A percentile compares a stretch with the other conserved stretches of the same genome.
Evolutionary conservation across 257 asterid genomes (phyloP).

Genomic region (Petrea volubilis): DNA sequence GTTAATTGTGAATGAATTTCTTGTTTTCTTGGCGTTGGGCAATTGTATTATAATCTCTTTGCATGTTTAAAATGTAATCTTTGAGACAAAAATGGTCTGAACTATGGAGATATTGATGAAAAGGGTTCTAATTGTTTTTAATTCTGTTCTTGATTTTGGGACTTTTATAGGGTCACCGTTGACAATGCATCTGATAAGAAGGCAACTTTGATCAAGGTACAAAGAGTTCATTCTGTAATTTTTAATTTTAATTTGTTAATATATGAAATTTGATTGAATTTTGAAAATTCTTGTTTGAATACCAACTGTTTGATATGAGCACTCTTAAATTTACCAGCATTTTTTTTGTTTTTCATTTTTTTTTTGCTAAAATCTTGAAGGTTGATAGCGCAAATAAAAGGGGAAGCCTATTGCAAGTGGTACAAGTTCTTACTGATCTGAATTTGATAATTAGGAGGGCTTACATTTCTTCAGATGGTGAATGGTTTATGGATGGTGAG

Average conservation of each 20-base stretch:
- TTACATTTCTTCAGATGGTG: constrained; percentile 94
- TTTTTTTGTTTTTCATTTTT: too few relatives aligned
- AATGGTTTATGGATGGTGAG: constrained; percentile 97
- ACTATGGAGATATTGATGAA: not conserved
- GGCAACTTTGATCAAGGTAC: constrained; percentile 45
- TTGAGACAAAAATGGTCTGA: not conserved
- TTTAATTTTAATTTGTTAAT: not conserved
- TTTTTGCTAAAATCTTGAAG: constrained; percentile 40
- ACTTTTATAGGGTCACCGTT: constrained; percentile 40
- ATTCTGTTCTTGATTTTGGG: constrained; percentile 24
- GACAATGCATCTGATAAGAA: constrained; percentile 46
- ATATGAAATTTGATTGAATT: constrained; percentile 3
- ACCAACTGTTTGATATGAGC: constrained; percentile 14
- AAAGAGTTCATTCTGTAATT: not conserved
- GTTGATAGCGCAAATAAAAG: constrained; percentile 87
- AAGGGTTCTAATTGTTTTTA: constrained; percentile 10
- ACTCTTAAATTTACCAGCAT: not conserved
- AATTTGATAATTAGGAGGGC: constrained; percentile 74
- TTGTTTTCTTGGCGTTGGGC: not conserved
- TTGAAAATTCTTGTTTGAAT: not conserved
- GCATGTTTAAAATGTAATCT: constrained; percentile 6
- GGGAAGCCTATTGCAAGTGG: constrained; percentile 88
- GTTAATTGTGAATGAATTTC: not conserved
- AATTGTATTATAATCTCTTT: not conserved
- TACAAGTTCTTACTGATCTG: constrained; percentile 86